These are phyloP conservation scores for Carex scoparia DNA, from an alignment of 176 grass and related monocot genomes.

Conservation along the genomic window DNA sequence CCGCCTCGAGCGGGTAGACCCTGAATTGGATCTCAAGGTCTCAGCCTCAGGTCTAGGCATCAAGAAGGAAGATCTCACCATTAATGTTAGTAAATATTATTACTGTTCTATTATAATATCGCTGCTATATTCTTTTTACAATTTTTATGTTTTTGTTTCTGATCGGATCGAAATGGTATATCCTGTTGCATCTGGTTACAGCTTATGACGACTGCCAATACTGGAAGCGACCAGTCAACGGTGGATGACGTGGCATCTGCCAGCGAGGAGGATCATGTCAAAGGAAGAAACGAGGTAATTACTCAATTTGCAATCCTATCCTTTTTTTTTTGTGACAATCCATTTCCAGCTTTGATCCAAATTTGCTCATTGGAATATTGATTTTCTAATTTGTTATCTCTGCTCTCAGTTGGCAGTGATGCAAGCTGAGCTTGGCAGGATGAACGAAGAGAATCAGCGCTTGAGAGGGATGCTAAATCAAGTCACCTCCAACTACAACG, in stretches of 20 bases:
- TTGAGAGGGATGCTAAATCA: constrained; percentile 64
- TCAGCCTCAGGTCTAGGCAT: constrained; percentile 16
- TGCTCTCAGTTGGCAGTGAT: constrained; percentile 47
- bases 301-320: too few relatives aligned
- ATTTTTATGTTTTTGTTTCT: not conserved
- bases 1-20: not conserved
- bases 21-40: constrained; percentile 21
- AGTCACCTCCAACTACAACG: constrained; percentile 68
- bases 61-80: constrained; percentile 61
- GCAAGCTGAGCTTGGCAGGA: constrained; percentile 59
- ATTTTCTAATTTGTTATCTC: not conserved
- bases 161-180: not conserved
- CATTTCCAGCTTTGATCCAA: not conserved
- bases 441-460: constrained; percentile 93
- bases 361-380: not conserved
- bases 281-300: constrained; percentile 49
- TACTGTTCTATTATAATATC: not conserved
- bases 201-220: constrained; percentile 53
- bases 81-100: constrained; percentile 42
- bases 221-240: constrained; percentile 62
- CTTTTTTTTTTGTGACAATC: not conserved
- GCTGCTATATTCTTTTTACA: not conserved
- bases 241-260: constrained; percentile 44
- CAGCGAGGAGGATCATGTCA: constrained; percentile 26
- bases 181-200: constrained; percentile 23